These are phyloP conservation scores for Oryza nivara DNA, from an alignment of 176 grass and related monocot genomes.

Conservation along the genomic window DNA sequence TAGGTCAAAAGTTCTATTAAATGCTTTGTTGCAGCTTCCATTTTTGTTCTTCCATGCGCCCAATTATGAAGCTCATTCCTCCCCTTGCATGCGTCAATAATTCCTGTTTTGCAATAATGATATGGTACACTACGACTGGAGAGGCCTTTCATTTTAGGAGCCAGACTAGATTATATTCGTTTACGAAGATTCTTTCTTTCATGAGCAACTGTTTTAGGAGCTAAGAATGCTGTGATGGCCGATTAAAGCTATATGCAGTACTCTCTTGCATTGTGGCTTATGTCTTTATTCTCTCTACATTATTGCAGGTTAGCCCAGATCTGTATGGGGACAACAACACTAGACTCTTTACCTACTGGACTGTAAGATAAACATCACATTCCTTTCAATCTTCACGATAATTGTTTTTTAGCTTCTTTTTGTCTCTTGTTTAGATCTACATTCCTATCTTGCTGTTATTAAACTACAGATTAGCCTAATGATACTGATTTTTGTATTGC, in stretches of 20 bases:
- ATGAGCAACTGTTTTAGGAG: conserved; percentile 37
- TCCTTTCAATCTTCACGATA: conserved; percentile 32
- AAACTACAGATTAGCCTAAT: conserved; percentile 4
- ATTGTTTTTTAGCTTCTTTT: conserved; percentile 27
- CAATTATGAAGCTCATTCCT: conserved; percentile 38
- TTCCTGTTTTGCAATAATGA: conserved; percentile 50
- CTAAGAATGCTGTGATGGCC: conserved; percentile 31
- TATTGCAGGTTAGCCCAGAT: conserved; percentile 85
- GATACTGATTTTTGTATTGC: conserved; percentile 41
- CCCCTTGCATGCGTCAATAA: conserved; percentile 46
- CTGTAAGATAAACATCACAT: conserved; percentile 61
- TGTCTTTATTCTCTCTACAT: conserved; percentile 22
- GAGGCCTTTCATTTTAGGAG: conserved; percentile 39
- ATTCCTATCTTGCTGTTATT: conserved; percentile 8
- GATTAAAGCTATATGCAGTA: not conserved
- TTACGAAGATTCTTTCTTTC: not conserved
- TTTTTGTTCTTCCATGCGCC: conserved; percentile 40
- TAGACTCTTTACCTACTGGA: conserved; percentile 91
- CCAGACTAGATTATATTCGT: conserved; percentile 31
- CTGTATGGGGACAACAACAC: conserved; percentile 89
- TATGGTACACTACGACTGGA: conserved; percentile 34
- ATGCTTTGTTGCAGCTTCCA: conserved; percentile 52
- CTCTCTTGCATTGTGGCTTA: conserved; percentile 21
- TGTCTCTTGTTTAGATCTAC: conserved; percentile 40
- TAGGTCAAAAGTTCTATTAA: conserved; percentile 52